Evolutionary conservation across 441 rosid species (phyloP), one percentile per base, ranked within the genome.

Genomic region (Populus hybrid): DNA sequence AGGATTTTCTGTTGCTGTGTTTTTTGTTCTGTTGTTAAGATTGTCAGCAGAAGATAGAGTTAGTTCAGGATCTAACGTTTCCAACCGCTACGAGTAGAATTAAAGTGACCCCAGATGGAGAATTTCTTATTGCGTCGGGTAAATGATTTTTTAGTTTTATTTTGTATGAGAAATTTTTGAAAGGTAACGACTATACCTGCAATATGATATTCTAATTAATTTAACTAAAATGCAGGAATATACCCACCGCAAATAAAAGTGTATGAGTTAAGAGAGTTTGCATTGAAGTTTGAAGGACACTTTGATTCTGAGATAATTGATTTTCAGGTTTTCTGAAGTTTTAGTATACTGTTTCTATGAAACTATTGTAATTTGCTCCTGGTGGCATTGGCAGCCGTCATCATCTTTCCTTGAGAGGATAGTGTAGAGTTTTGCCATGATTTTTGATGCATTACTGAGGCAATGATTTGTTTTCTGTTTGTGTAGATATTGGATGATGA

Each of bases 181-280:
- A 1, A 23, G 28, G 14, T 21, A 61, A 1, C 10, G 66, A 23
- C 24, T 61, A 26, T 61, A 21, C 23, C 12, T 61, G 66, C 66
- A 61, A 61, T n/a, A 21, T 9, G 28, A 23, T 21, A 21, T 76
- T 28, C 50, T 67, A 20, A 72, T 77, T 73, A 10, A 1, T 28
- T 68, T 12, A 2, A 53, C 59, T 71, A 76, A 35, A 74, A 67
- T 80, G 72, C 81, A 91, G 99, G 97, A 61, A 89, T 92, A 82
- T 89, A 93, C 81, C 99, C 97, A 23, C 99, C 98, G 23, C 98
- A 93, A 76, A 85, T 93, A 46, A 90, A 95, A 87, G 99, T 93
- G 35, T 93, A 92, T 42, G 97, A 93, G 84, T 89, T 92, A 24
- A 84, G 89, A 67, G 85, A 95, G 77, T 87, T 89, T 18, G 83